These are phyloP conservation scores for Solanum appendiculatum DNA, from an alignment of 257 asterid species.

Conservation along the genomic window DNA sequence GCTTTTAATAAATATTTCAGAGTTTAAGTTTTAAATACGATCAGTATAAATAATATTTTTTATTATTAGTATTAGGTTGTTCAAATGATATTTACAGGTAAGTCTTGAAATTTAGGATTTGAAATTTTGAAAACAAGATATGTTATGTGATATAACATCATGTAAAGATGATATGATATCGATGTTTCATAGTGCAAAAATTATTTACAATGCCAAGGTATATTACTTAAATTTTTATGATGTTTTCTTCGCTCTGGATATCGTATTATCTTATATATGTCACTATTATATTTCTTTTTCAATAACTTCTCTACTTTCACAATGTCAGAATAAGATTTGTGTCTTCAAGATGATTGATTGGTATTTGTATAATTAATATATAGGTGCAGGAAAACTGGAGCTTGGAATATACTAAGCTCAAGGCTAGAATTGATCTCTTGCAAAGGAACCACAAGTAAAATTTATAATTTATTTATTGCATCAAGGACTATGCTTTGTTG, in stretches of 20 bases:
- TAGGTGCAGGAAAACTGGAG: not conserved
- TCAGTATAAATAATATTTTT: not conserved
- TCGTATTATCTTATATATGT: not conserved
- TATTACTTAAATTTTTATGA: not conserved
- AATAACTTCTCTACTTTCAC: not conserved
- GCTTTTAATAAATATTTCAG: not conserved
- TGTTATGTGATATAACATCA: not conserved
- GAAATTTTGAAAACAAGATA: not conserved
- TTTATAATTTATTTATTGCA: not conserved
- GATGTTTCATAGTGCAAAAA: not conserved
- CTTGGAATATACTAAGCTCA: constrained; percentile 10
- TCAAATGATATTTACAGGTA: not conserved
- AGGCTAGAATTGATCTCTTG: constrained; percentile 34
- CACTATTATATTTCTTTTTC: accelerated
- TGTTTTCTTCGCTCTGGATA: not conserved
- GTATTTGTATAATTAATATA: not conserved
- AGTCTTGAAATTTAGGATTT: accelerated
- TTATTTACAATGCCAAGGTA: not conserved
- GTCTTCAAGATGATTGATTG: not conserved
- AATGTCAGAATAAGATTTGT: not conserved
- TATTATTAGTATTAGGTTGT: not conserved
- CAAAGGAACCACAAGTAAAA: constrained; percentile 17
- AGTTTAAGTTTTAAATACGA: not conserved
- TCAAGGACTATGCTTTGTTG: not conserved
- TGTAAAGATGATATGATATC: not conserved